Evolutionary conservation across 345 rosid genomes (phyloP), one percentile per base, ranked within the genome.

Genomic region (Citrus maxima): DNA sequence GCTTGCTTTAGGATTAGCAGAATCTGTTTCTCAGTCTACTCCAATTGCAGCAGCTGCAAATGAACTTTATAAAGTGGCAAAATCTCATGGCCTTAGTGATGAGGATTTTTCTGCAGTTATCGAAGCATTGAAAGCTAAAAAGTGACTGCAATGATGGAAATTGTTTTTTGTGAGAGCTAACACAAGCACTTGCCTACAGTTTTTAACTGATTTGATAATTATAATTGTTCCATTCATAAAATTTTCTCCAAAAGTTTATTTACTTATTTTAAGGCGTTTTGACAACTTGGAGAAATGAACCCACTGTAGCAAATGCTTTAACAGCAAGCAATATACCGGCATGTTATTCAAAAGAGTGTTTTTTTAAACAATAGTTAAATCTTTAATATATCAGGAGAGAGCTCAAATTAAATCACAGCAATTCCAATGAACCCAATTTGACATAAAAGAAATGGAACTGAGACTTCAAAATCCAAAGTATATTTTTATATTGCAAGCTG

Each of bases 31-130:
- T 27, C 97, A 93, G 76, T 88, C 94, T 34, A 95, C 93, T 18
- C 98, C 98, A 1, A 83, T 95, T 67, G 97, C 95, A 78, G 98
- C 98, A 1, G 98, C 98, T 16, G 91, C 97, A 13, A 93, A 93
- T 77, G 98, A 95, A 83, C 84, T 92, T 5, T 95, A 93, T 77
- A 92, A 93, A 83, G 94, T 91, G 27, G 98, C 98, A 25, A 93
- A 93, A 81, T 86, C 93, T 70, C 87, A 87, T 27, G 98, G 98
- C 18, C 87, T 93, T 65, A 85, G 95, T 40, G 97, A 93, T 67
- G 84, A 88, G n/a, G 98, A 95, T 64, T 95, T 93, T 86, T 93
- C 98, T 21, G 98, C 97, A 0, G 97, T 95, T 56, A 92, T 95
- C 34, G 98, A 95, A 88, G 94, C 95, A 64, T 63, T 95, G 69